A percentile compares a stretch with the other conserved stretches of the same genome.
phyloP scores from a whole-genome alignment of 2,329 filamentous ascomycete genomes.

The Helotiales sp. region DNA sequence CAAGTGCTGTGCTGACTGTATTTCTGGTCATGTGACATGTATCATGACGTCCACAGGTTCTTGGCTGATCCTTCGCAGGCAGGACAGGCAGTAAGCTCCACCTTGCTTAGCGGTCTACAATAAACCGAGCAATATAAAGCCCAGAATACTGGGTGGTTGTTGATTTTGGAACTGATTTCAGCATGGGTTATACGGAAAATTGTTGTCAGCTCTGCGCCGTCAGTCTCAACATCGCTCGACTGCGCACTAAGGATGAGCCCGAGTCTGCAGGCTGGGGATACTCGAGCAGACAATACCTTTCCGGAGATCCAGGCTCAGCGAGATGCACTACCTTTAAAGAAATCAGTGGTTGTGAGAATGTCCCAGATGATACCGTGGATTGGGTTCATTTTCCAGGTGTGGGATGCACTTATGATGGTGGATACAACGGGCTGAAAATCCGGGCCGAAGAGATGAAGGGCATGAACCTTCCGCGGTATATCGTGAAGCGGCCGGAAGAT shows the following conservation, averaged over 20 bases:
- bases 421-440: slow-evolving; percentile 12
- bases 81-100: background rate
- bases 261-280: background rate
- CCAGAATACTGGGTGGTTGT: too few species aligned
- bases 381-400: slow-evolving; percentile 1
- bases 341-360: background rate
- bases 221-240: slow-evolving; percentile 4
- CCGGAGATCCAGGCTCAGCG: background rate
- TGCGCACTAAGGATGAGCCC: slow-evolving; percentile 4
- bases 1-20: background rate
- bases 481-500: slow-evolving; percentile 8
- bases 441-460: slow-evolving; percentile 9
- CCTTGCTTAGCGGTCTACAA: background rate
- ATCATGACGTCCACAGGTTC: background rate
- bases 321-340: background rate
- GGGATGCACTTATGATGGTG: slow-evolving; percentile 8
- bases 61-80: background rate
- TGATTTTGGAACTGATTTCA: too few species aligned
- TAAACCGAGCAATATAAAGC: background rate
- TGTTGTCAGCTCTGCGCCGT: slow-evolving; percentile 12
- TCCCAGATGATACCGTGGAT: background rate
- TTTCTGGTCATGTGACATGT: background rate
- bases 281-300: background rate
- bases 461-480: slow-evolving; percentile 9
- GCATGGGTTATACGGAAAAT: background rate